Base-by-base conservation (phyloP, 2,329 filamentous ascomycete genomes). In the Aspergillus amoenus region DNA sequence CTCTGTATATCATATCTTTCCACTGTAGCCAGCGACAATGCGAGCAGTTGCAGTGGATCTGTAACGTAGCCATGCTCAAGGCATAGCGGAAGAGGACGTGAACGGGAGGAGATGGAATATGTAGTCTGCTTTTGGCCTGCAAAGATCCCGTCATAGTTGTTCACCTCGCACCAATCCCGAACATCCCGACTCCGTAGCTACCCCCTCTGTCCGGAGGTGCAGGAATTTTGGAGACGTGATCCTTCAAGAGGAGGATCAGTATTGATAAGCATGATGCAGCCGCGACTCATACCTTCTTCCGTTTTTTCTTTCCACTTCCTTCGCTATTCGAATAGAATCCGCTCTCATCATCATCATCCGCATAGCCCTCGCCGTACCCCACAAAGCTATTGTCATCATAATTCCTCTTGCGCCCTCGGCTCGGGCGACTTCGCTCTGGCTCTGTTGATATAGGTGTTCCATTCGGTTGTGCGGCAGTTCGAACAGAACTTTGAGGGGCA, bases 371-470 rank as follows among this genome's bases (percentile, higher is more conserved):
- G 52, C 77, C 79, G 60, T 81, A 81, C 2, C 79, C 79, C 53
- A 78, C 77, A 66, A 80, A 81, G 63, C 78, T 81, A 59, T 77
- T 76, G 46, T 81, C 79, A 62, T 78, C 77, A 62, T 81, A 81
- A 63, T 79, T 72, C 64, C 80, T 76, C 68, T 81, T 81, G 40
- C 76, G 77, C 45, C 76, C 73, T 21, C 79, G 78, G 60, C 74
- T 78, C 12, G 78, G 74, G 42, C 79, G 70, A 42, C 61, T 47
- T 17, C 72, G 67, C 18, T 75, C 74, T 22, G 64, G 50, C 50
- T 78, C 78, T 5, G 67, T 53, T 15, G 63, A 53, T 27, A 62
- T 63, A 48, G 62, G 64, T 18, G 69, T 65, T 39, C 66, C 68
- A 49, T 68, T 72, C 11, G 62, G 61, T 60, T 68, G 72, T 50